phyloP scores from a whole-genome alignment of 306 rosid genomes.

The Inga laurina region DNA sequence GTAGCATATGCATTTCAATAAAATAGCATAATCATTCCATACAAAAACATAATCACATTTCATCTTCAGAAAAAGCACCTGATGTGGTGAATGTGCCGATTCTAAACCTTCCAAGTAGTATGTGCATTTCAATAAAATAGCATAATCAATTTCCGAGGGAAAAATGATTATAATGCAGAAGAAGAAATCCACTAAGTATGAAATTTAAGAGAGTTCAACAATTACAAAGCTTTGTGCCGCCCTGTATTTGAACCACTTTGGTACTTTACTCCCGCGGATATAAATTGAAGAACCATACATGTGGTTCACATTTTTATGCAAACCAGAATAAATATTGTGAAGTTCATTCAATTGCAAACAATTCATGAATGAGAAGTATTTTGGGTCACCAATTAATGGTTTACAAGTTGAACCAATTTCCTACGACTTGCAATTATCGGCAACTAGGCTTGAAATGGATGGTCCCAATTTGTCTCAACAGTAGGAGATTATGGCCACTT shows the following conservation, averaged over 20 bases:
- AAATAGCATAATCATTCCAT: not conserved
- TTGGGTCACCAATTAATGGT: not conserved
- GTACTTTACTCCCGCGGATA: not conserved
- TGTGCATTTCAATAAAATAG: not conserved
- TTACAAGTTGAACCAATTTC: not conserved
- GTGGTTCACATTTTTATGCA: not conserved
- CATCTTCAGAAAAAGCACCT: not conserved
- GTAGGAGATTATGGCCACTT: not conserved
- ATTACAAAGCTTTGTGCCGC: not conserved
- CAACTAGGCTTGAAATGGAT: not conserved
- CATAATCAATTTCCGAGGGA: not conserved
- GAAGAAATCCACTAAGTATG: not conserved
- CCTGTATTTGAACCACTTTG: not conserved
- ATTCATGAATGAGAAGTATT: not conserved
- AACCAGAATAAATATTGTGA: not conserved
- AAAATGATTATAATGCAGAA: not conserved
- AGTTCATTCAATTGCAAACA: not conserved
- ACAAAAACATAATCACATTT: not conserved
- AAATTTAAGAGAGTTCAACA: not conserved
- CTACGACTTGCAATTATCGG: not conserved
- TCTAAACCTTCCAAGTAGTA: not conserved
- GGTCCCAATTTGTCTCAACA: not conserved
- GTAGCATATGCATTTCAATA: no score
- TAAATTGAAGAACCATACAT: rapidly evolving
- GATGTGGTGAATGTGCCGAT: not conserved